Percentiles rank a stretch among this genome's conserved stretches.
These are phyloP conservation scores for Plasmodium fragile DNA, from an alignment of 169 alveolate genomes.

Conservation along the genomic window DNA sequence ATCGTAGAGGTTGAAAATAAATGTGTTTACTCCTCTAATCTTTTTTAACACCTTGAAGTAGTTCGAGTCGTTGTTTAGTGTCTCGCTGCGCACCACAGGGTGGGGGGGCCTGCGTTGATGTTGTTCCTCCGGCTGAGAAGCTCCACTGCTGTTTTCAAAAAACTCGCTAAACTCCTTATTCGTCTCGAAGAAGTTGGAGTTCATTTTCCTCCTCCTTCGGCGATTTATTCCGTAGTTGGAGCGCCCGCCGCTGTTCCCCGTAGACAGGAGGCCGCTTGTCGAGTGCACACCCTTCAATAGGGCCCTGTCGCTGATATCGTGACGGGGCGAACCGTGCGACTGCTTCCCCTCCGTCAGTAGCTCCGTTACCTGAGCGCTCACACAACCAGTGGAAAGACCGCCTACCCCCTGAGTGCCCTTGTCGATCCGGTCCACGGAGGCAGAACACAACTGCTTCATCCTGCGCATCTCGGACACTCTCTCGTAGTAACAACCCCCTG, in stretches of 20 bases:
- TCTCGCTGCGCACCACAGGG: constrained; percentile 3
- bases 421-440: neutral
- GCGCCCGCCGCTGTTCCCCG: neutral
- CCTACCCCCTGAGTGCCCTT: neutral
- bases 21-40: constrained; percentile 35
- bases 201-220: constrained; percentile 5
- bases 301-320: neutral
- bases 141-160: neutral
- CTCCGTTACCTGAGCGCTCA: neutral
- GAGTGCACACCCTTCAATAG: neutral
- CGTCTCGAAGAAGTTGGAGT: constrained; percentile 3
- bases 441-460: neutral
- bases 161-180: constrained; percentile 13
- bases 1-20: constrained; percentile 48
- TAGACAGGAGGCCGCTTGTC: neutral
- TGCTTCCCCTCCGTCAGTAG: neutral
- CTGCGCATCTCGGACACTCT: neutral
- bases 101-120: neutral
- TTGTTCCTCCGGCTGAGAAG: neutral
- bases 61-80: constrained; percentile 13
- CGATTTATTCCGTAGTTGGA: neutral
- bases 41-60: constrained; percentile 49
- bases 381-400: neutral
- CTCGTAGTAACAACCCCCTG: neutral
- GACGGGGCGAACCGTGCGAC: neutral